These are phyloP conservation scores for Arthromyces matolae DNA, from an alignment of 768 basidiomycete genomes.

Conservation along the genomic window DNA sequence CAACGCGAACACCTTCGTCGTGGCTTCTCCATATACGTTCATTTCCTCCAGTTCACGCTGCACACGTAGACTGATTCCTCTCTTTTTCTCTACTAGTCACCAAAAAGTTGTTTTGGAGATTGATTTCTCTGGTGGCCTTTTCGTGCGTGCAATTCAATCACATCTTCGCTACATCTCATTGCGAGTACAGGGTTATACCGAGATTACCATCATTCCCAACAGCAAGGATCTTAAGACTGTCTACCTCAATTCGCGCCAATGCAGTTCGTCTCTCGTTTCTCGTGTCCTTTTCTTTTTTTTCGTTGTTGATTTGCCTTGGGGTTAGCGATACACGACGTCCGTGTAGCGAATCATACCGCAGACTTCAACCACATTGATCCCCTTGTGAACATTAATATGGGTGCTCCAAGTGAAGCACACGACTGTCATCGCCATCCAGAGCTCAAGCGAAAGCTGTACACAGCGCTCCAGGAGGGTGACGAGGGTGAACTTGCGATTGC, in stretches of 20 bases:
- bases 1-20: constrained; percentile 78
- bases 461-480: constrained; percentile 85
- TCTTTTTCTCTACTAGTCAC: constrained; percentile 75
- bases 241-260: constrained; percentile 86
- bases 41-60: constrained; percentile 24
- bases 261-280: constrained; percentile 51
- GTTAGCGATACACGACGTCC: constrained; percentile 71
- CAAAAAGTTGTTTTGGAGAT: constrained; percentile 95
- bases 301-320: constrained; percentile 17
- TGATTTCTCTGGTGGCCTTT: constrained; percentile 83
- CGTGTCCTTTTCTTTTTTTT: neutral
- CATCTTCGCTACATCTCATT: constrained; percentile 17
- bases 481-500: constrained; percentile 94
- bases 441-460: constrained; percentile 87
- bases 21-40: constrained; percentile 88
- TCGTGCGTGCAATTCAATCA: constrained; percentile 47
- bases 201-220: constrained; percentile 83
- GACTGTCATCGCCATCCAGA: constrained; percentile 91
- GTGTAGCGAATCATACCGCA: constrained; percentile 65
- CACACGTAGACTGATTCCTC: constrained; percentile 36
- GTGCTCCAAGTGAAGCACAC: constrained; percentile 46
- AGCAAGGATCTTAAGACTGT: constrained; percentile 77
- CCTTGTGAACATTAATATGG: constrained; percentile 60
- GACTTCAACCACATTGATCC: constrained; percentile 81
- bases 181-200: constrained; percentile 77